These are phyloP conservation scores for Croton laevigatus DNA, from an alignment of 441 rosid genomes.

Conservation along the genomic window DNA sequence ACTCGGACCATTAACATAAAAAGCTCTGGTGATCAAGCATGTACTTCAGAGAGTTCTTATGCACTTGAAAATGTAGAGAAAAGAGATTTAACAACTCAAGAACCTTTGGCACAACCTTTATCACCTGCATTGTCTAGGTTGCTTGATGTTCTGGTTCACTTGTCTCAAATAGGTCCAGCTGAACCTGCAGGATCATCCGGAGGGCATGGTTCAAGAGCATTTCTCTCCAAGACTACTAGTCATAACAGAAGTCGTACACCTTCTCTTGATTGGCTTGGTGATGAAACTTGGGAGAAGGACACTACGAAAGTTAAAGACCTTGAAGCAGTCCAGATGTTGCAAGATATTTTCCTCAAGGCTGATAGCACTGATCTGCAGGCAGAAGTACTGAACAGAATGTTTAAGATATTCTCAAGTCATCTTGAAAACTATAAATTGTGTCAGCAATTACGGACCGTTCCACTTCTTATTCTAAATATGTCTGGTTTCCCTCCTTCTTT, in stretches of 20 bases:
- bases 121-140: slow-evolving; percentile 90
- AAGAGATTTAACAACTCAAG: slow-evolving; percentile 36
- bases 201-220: slow-evolving; percentile 56
- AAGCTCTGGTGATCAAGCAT: slow-evolving; percentile 38
- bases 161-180: slow-evolving; percentile 90
- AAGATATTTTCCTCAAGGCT: slow-evolving; percentile 97
- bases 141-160: slow-evolving; percentile 98
- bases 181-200: slow-evolving; percentile 45
- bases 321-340: slow-evolving; percentile 99
- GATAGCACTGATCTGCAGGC: slow-evolving; percentile 82
- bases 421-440: slow-evolving; percentile 93
- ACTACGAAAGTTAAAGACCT: slow-evolving; percentile 92
- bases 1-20: slow-evolving; percentile 36
- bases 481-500: slow-evolving; percentile 88
- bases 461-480: slow-evolving; percentile 96
- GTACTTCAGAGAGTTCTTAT: slow-evolving; percentile 37
- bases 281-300: slow-evolving; percentile 80
- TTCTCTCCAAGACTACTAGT: slow-evolving; percentile 50
- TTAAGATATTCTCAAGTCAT: slow-evolving; percentile 98
- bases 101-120: slow-evolving; percentile 46
- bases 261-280: slow-evolving; percentile 57
- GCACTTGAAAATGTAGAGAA: slow-evolving; percentile 29
- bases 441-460: slow-evolving; percentile 92
- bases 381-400: slow-evolving; percentile 97
- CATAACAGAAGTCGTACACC: slow-evolving; percentile 60